phyloP scores from a whole-genome alignment of 768 basidiomycete genomes.

The Hypholoma fasciculare region DNA sequence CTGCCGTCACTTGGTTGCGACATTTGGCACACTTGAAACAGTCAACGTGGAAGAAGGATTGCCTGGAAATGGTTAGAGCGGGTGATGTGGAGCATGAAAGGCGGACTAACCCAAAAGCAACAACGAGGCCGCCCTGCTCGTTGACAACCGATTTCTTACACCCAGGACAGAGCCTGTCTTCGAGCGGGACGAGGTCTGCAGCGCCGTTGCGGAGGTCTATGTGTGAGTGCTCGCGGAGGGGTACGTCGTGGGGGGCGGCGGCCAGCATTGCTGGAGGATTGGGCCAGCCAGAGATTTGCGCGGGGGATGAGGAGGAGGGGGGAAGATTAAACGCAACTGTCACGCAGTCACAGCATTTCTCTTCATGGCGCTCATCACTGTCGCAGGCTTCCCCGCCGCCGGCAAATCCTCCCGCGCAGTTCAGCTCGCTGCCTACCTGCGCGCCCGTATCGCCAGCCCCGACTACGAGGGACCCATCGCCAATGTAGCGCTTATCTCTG shows the following conservation, averaged over 20 bases:
- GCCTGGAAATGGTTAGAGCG: constrained; percentile 42
- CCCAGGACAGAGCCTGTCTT: constrained; percentile 76
- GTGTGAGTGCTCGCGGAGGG: constrained; percentile 37
- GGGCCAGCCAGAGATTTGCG: constrained; percentile 1
- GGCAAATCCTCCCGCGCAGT: constrained; percentile 80
- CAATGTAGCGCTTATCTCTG: constrained; percentile 60
- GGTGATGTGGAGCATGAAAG: constrained; percentile 1
- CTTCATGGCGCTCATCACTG: constrained; percentile 88
- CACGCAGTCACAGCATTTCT: constrained; percentile 16
- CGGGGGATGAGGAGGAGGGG: constrained; percentile 9
- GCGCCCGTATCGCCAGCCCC: constrained; percentile 46
- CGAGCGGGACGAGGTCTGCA: constrained; percentile 30
- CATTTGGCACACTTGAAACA: constrained; percentile 99
- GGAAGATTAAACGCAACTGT: constrained; percentile 13
- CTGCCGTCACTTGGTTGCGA: constrained; percentile 86
- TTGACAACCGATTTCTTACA: constrained; percentile 81
- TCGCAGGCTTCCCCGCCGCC: constrained; percentile 85
- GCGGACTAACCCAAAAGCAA: constrained; percentile 86
- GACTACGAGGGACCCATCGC: constrained; percentile 53
- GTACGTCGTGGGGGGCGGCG: constrained; percentile 24
- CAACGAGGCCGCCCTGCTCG: constrained; percentile 84
- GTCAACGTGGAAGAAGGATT: constrained; percentile 93
- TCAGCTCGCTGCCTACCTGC: constrained; percentile 62
- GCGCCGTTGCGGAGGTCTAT: constrained; percentile 27
- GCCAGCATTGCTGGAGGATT: constrained; percentile 23